Evolutionary conservation across 495 filamentous ascomycete species (phyloP), one percentile per base, ranked within the genome.

Genomic region (Podospora fimiseda): DNA sequence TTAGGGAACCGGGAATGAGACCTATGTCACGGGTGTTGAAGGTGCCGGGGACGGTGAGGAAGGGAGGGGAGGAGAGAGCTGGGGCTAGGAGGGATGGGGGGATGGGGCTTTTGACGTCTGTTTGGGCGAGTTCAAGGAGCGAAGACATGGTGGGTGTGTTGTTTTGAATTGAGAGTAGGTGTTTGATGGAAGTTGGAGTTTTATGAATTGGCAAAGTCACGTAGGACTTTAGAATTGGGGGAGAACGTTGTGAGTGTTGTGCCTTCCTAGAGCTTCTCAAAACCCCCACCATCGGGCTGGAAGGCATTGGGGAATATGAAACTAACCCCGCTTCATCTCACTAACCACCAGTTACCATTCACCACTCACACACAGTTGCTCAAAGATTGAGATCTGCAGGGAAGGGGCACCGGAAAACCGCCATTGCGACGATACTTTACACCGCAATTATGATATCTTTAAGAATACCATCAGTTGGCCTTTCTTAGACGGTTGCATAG

Each of bases 1-100:
- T 41, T 4, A 37, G 50, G 13, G 50, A 41, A 9, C 39, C 39
- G 1, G 57, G 57, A 39, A 57, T 0, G 7, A 52, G 48, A 39
- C 56, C 16, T 62, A 67, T 24, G 61, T 66, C 50, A 64, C 72
- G 43, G 27, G 80, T 67, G 60, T 84, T 83, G 64, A 75, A 70
- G 21, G 66, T 69, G 21, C 77, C 76, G 8, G 74, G 73, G 49
- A 82, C 55, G 50, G 66, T 60, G 46, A 80, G 61, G 62, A 85
- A 85, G 14, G 81, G 81, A 7, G 79, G 68, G 14, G 60, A 43
- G 5, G 72, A 67, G 18, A 79, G 58, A 36, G 64, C 59, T 0
- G 60, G 50, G 16, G 43, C 27, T 36, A 74, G 60, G 19, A 58
- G 42, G 36, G 62, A 51, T 6, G 53, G 40, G 0, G 65, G 54